phyloP scores from a whole-genome alignment of 1,139 yeast genomes.

The Yamadazyma sp. region DNA sequence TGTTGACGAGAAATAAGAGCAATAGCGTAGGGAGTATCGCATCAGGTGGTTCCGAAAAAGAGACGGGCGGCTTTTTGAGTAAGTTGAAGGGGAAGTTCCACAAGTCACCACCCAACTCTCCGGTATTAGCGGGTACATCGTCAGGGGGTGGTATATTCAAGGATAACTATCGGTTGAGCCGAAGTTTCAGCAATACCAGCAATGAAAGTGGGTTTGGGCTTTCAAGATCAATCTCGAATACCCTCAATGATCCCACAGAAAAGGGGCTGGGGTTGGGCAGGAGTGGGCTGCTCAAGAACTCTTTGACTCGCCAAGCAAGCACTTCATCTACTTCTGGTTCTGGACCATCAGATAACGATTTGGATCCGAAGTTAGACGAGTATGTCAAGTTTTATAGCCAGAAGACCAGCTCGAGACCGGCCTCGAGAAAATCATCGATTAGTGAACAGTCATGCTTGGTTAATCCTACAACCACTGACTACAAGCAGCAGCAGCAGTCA shows the following conservation, averaged over 20 bases:
- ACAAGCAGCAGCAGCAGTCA: neutral
- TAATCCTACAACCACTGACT: neutral
- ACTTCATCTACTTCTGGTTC: neutral
- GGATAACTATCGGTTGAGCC: constrained; percentile 10
- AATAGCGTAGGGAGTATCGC: constrained; percentile 10
- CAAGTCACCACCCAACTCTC: constrained; percentile 19
- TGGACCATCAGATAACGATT: neutral
- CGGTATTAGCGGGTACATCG: constrained; percentile 3
- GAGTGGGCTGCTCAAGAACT: neutral
- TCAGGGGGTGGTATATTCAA: constrained; percentile 4
- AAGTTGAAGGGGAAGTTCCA: constrained; percentile 38
- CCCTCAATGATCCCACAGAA: neutral
- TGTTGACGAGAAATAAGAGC: constrained; percentile 1
- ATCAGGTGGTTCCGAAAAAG: constrained; percentile 17
- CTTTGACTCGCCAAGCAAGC: too few relatives aligned
- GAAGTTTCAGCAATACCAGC: constrained; percentile 5
- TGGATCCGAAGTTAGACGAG: constrained; percentile 59
- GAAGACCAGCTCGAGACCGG: constrained; percentile 23
- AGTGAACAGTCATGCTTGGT: constrained; percentile 11
- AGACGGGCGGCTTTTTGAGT: constrained; percentile 31
- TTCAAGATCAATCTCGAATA: constrained; percentile 1
- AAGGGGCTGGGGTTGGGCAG: neutral
- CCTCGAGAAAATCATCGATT: constrained; percentile 19
- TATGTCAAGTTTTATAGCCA: constrained; percentile 51
- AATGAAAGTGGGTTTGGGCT: neutral